Percentiles rank a stretch among this genome's conserved stretches.
Evolutionary conservation across 2,329 filamentous ascomycete species (phyloP).

Genomic region (Botrytis tulipae): DNA sequence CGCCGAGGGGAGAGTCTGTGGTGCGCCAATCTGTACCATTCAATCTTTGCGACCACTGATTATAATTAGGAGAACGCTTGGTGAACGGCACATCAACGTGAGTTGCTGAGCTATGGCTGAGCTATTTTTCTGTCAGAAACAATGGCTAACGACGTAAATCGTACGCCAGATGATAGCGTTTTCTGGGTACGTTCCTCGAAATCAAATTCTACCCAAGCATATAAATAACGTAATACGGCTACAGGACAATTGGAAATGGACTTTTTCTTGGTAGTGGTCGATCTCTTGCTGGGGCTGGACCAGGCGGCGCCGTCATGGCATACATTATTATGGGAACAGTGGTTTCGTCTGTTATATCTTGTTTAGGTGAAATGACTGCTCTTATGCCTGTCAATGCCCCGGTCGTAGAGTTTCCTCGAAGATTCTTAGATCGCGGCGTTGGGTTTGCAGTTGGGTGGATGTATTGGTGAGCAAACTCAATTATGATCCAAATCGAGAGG

Average conservation of each 20-base stretch:
- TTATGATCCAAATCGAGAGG: neutral
- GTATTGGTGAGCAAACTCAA: conserved; percentile 38
- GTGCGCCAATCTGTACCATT: conserved; percentile 25
- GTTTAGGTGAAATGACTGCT: conserved; percentile 44
- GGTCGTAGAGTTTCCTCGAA: conserved; percentile 42
- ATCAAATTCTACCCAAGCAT: conserved; percentile 11
- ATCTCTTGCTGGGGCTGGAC: conserved; percentile 43
- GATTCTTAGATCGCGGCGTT: conserved; percentile 41
- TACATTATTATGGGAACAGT: conserved; percentile 46
- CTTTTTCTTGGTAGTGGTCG: conserved; percentile 44
- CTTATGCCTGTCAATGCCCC: conserved; percentile 44
- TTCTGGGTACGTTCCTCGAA: conserved; percentile 40
- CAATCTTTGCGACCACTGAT: conserved; percentile 20
- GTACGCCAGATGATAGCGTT: conserved; percentile 45
- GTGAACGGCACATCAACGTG: conserved; percentile 45
- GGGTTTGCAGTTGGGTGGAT: conserved; percentile 44
- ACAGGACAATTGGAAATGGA: conserved; percentile 44
- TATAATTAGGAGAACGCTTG: conserved; percentile 41
- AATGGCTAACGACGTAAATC: conserved; percentile 19
- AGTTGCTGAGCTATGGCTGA: conserved; percentile 17
- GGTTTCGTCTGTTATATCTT: conserved; percentile 45
- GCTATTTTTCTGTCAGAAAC: neutral
- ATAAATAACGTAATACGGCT: conserved; percentile 15
- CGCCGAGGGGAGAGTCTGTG: conserved; percentile 35
- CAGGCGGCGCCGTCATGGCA: conserved; percentile 43